Base-by-base conservation (phyloP, 2,329 filamentous ascomycete species). In the Coleophoma cylindrospora region DNA sequence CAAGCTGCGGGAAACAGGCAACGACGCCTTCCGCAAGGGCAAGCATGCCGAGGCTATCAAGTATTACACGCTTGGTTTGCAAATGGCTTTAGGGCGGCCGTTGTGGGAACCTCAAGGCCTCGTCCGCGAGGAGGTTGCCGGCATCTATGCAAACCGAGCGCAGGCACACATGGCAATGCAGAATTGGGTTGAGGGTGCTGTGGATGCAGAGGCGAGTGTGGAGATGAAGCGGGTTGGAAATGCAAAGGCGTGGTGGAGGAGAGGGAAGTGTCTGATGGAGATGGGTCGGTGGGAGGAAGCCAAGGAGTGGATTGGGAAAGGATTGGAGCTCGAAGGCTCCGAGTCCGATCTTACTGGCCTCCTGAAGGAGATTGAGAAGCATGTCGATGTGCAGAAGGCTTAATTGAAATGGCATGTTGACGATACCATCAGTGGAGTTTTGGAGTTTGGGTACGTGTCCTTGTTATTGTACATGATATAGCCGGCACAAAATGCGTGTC, bases 221-320 rank as follows among this genome's bases (percentile, higher is more conserved):
- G 91, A 96, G 75, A 84, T 89, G 55, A 91, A 92, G 76, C 81
- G 84, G 57, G 79, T 86, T 40, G 91, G 87, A 37, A 97, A 99
- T 68, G 84, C 89, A 1, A 97, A 97, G 81, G 91, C 85, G 0
- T 97, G 92, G 90, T 96, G 90, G 86, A 77, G 94, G 54, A 77
- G 89, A 54, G 94, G 89, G 10, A 84, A 83, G 72, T 95, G 90
- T 65, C 70, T 97, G 64, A 71, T 86, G 57, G 94, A 99, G 81
- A 97, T 97, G 94, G 87, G 87, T 1, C 71, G 92, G 53, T 71
- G 89, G 63, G 83, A 88, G 49, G 92, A 97, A 80, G 91, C 91
- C 1, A 76, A 76, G 61, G 83, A 85, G 55, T 95, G 91, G 83
- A 78, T 96, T 38, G 79, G 77, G 57, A 78, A 81, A 64, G 91